These are phyloP conservation scores for Calonectria pauciramosa DNA, from an alignment of 2,329 filamentous ascomycete species.

Conservation along the genomic window DNA sequence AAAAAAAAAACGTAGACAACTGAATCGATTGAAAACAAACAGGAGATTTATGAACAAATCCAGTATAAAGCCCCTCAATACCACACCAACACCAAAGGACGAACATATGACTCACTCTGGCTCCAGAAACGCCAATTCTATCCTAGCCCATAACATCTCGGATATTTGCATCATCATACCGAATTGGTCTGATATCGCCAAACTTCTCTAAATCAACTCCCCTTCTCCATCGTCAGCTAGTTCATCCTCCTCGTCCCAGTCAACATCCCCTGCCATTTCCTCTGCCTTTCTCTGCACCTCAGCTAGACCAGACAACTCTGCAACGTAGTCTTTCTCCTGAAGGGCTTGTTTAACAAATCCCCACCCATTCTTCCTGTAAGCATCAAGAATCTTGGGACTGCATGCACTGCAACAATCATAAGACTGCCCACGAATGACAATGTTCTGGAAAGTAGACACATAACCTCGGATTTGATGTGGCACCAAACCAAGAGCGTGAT, in stretches of 20 bases:
- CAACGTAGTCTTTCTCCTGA: slow-evolving; percentile 82
- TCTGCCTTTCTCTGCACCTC: slow-evolving; percentile 77
- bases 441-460: slow-evolving; percentile 79
- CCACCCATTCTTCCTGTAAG: slow-evolving; percentile 79
- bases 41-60: not conserved
- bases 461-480: slow-evolving; percentile 88
- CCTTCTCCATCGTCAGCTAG: slow-evolving; percentile 67
- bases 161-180: not conserved
- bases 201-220: slow-evolving; percentile 59
- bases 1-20: not conserved
- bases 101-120: not conserved
- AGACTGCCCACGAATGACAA: slow-evolving; percentile 79
- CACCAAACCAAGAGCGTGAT: slow-evolving; percentile 76
- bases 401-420: slow-evolving; percentile 89
- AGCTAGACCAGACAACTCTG: slow-evolving; percentile 80
- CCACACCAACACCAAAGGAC: not conserved
- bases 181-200: not conserved
- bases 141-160: not conserved
- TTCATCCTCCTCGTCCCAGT: slow-evolving; percentile 72
- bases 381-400: slow-evolving; percentile 76
- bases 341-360: slow-evolving; percentile 82
- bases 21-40: not conserved
- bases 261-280: slow-evolving; percentile 65
- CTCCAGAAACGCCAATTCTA: slow-evolving; percentile 20
- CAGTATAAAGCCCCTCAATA: not conserved